Evolutionary conservation across 805 yeast genomes (phyloP), one percentile per base, ranked within the genome.

Genomic region (Zygosaccharomyces pseudorouxii): DNA sequence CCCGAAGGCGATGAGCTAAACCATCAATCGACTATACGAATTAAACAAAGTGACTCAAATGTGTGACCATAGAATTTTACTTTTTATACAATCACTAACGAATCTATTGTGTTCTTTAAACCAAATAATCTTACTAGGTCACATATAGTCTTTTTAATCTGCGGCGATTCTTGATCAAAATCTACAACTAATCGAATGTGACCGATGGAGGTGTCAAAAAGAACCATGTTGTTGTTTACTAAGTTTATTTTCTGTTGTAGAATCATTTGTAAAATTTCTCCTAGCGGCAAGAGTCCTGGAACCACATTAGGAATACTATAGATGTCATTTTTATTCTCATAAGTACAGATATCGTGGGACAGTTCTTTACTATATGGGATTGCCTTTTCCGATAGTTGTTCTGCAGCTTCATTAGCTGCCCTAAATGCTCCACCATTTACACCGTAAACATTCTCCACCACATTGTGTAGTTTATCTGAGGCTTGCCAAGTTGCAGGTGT

Each of bases 221-320:
- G 49, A 49, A 64, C 47, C 20, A 65, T 38, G 6, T 53, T 55
- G 18, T 55, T 54, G 30, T 62, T 59, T 14, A 67, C 40, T 19
- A 52, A 48, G 27, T 52, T 44, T 1, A 67, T 51, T 14, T 56
- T 55, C 2, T 69, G 70, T 10, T 55, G 49, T 36, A 65, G 63
- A 29, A 74, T 52, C 62, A 71, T 55, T 14, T 67, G 65, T n/a
- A 62, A 45, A 12, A 79, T 51, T 54, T 78, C 81, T 65, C 65
- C 57, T 27, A 78, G 42, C 1, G 84, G 80, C 9, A 76, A 55
- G 3, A 76, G 51, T 0, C 85, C 84, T 0, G 84, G 82, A 2
- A 73, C 57, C 3, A 79, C 77, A 9, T 57, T 55, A 1, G 84
- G 78, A 10, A 75, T 45, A 18, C 46, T 42, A 45, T 47, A 55